Base-by-base conservation (phyloP, 768 basidiomycete species). In the Boletus subcaerulescens region DNA sequence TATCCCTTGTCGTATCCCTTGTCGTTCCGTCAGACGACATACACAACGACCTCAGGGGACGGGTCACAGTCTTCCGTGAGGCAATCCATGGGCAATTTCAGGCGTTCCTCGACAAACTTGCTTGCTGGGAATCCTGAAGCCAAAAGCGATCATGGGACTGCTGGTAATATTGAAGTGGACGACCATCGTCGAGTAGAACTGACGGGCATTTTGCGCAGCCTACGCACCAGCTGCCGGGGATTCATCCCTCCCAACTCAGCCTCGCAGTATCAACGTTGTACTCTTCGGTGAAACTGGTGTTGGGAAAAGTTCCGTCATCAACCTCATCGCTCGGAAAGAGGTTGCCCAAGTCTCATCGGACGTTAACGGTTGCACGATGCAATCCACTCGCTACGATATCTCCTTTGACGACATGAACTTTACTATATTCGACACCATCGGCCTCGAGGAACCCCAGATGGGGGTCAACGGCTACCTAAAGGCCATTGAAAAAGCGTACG, bases 281-380 rank as follows among this genome's bases (percentile, higher is more conserved):
- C 53, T 79, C 18, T 77, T 77, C 40, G 77, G 77, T 5, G 74
- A 76, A 55, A 65, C 72, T 2, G 74, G 77, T 18, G 56, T 68
- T n/a, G 70, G 69, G 7, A 70, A 72, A 48, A 69, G 68, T 42
- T 62, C 66, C 1, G 63, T 70, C 26, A 61, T 70, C 51, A 70
- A 72, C 33, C 66, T 70, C 20, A 68, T 72, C 50, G 68, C 69
- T 11, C 66, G 49, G 13, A 11, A 20, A 22, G 12, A 53, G 2
- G 17, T 70, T 15, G 68, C 69, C 26, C 26, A 48, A 24, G 68
- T 70, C 18, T 70, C 69, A 38, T 60, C 58, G 9, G 60, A 66
- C 9, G 67, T 72, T 1, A 49, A 59, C 0, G 73, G 75, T 1
- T 74, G 69, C 54, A 79, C 78, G 1, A 70, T 77, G 56, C 45